Percentiles rank a stretch among this genome's conserved stretches.
Conservation (phyloP, 768 basidiomycete species). For the Roridomyces roridus region DNA sequence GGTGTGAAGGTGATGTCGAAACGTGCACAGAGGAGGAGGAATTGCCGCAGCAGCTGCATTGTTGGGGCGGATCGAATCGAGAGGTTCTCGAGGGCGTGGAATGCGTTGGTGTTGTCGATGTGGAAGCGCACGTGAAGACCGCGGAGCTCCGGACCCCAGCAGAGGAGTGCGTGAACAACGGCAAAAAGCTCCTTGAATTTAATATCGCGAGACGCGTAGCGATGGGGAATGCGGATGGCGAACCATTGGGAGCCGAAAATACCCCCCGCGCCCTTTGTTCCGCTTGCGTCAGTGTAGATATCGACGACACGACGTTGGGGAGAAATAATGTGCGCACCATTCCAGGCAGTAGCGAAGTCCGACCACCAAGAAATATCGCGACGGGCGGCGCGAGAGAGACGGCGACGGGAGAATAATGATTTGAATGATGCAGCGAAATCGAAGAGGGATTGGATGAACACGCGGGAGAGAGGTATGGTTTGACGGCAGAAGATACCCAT, state of each 20-base stretch:
- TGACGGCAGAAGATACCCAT: conserved; percentile 12
- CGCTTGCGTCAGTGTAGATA: conserved; percentile 34
- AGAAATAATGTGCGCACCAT: conserved; percentile 16
- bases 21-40: too few species aligned
- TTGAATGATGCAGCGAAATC: conserved; percentile 8
- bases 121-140: conserved; percentile 30
- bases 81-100: too few species aligned
- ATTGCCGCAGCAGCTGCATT: conserved; percentile 14
- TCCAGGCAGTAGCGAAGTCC: conserved; percentile 11
- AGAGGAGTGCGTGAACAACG: conserved; percentile 28
- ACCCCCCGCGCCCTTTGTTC: conserved; percentile 27
- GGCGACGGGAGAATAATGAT: conserved; percentile 16
- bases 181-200: conserved; percentile 33
- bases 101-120: conserved; percentile 28
- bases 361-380: conserved; percentile 30
- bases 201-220: conserved; percentile 26
- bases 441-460: conserved; percentile 7
- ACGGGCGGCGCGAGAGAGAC: conserved; percentile 19
- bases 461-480: conserved; percentile 13
- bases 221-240: conserved; percentile 25
- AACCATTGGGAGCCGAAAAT: conserved; percentile 27
- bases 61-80: too few species aligned
- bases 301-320: conserved; percentile 6
- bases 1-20: too few species aligned
- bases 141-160: conserved; percentile 24